phyloP scores from a whole-genome alignment of 2,329 filamentous ascomycete genomes.

The Aureobasidium leucospermi region DNA sequence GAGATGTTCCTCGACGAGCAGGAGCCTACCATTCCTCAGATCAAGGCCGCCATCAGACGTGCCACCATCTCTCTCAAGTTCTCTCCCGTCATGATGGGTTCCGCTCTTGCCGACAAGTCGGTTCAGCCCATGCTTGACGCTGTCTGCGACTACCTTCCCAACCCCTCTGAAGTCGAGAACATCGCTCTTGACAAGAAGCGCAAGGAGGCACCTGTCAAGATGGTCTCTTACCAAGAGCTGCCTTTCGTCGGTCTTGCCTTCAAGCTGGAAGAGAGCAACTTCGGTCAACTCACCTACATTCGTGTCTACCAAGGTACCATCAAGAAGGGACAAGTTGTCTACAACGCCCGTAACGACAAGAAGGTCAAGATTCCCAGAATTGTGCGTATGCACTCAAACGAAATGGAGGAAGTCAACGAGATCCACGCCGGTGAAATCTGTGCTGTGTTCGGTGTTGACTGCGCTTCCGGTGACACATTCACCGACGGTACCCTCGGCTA shows the following conservation, averaged over 20 bases:
- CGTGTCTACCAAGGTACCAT: slow-evolving; percentile 94
- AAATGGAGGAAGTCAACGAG: slow-evolving; percentile 94
- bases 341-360: slow-evolving; percentile 89
- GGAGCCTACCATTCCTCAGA: slow-evolving; percentile 70
- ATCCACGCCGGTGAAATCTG: slow-evolving; percentile 96
- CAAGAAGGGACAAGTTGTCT: slow-evolving; percentile 81
- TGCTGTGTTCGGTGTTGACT: slow-evolving; percentile 96
- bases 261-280: slow-evolving; percentile 98
- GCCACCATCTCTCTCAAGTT: slow-evolving; percentile 87
- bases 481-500: slow-evolving; percentile 89
- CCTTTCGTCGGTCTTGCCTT: slow-evolving; percentile 95
- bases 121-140: slow-evolving; percentile 96
- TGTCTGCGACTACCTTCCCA: slow-evolving; percentile 91
- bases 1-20: slow-evolving; percentile 87
- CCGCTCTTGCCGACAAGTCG: slow-evolving; percentile 86
- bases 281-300: slow-evolving; percentile 95
- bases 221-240: slow-evolving; percentile 86
- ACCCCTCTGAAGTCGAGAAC: slow-evolving; percentile 84
- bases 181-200: slow-evolving; percentile 76
- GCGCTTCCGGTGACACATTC: slow-evolving; percentile 95
- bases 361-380: slow-evolving; percentile 96
- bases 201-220: slow-evolving; percentile 70
- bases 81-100: slow-evolving; percentile 92
- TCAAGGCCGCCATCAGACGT: slow-evolving; percentile 85
- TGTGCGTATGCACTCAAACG: slow-evolving; percentile 98